These are phyloP conservation scores for Haberlea rhodopensis DNA, from an alignment of 257 asterid genomes.

Conservation along the genomic window DNA sequence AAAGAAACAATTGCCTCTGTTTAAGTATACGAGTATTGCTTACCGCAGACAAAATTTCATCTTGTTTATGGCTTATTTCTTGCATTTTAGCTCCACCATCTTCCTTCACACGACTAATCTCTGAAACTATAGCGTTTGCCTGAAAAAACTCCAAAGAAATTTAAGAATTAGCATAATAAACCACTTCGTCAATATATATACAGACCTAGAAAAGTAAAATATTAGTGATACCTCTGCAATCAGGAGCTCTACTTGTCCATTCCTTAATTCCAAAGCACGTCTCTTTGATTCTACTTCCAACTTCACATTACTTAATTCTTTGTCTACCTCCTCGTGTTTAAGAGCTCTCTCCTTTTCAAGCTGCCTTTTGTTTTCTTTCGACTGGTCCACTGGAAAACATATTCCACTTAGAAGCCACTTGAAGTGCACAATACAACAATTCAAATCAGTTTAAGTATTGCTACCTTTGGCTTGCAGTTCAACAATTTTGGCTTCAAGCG, in stretches of 20 bases:
- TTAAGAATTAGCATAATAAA: constrained; percentile 15
- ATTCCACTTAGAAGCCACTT: constrained; percentile 14
- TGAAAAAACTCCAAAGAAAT: constrained; percentile 28
- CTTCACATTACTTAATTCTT: constrained; percentile 60
- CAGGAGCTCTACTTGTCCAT: constrained; percentile 57
- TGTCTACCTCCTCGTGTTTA: constrained; percentile 41
- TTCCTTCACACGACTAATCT: constrained; percentile 44
- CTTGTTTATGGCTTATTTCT: constrained; percentile 45
- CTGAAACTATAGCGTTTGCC: constrained; percentile 49
- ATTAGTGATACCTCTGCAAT: constrained; percentile 55
- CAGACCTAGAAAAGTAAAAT: constrained; percentile 10
- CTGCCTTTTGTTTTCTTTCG: constrained; percentile 54
- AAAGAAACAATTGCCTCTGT: neutral
- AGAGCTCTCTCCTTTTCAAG: constrained; percentile 57
- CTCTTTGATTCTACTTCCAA: constrained; percentile 60
- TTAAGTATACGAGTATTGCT: neutral
- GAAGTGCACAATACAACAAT: constrained; percentile 16
- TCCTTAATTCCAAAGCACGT: constrained; percentile 47
- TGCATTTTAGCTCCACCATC: constrained; percentile 58
- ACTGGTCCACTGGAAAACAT: constrained; percentile 53
- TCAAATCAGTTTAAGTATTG: constrained; percentile 15
- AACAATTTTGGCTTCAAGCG: constrained; percentile 63
- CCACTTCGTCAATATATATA: constrained; percentile 1
- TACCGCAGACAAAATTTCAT: constrained; percentile 70
- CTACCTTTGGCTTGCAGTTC: constrained; percentile 72